Base-by-base conservation (phyloP, 768 basidiomycete genomes). In the Grammothele lineata region DNA sequence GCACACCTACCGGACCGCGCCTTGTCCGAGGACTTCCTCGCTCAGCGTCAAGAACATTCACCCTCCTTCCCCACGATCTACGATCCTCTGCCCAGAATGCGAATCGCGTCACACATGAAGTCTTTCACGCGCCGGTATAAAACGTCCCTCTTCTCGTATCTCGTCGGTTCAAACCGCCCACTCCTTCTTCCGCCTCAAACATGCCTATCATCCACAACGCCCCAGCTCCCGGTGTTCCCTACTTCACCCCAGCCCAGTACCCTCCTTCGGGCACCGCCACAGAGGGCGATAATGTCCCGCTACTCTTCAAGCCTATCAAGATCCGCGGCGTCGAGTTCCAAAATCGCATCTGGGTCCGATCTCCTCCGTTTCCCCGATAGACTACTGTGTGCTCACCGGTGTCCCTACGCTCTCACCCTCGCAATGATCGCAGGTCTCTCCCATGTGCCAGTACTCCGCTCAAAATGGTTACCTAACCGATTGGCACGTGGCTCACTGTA, bases 401-500 rank as follows among this genome's bases (percentile, higher is more conserved):
- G 14, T 17, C 12, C 8, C 5, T 21, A 25, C 18, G 5, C 10
- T 30, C 27, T 14, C 27, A 30, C 27, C 14, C 27, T 36, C 35
- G 27, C 27, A 30, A 7, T 36, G 30, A 19, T 17, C 6, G 8
- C 35, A 73, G 72, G 23, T 81, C 35, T 75, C 80, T 9, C 80
- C 81, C 0, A 58, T 82, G 30, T 77, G 80, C 59, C 80, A 83
- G 59, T 82, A 80, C 59, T 81, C 77, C 15, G 67, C 79, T 1
- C 62, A 77, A 15, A 62, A 80, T 64, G 81, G 80, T 19, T 57
- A 68, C 54, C 22, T 73, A 5, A 75, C 76, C 0, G 61, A 73
- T 25, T 83, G 81, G 81, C 80, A 82, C 51, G 57, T 72, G 47
- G 77, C 77, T 2, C 81, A 83, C 57, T 49, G 59, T 60, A 15